These are phyloP conservation scores for Brassica incana DNA, from an alignment of 345 rosid genomes.

Conservation along the genomic window DNA sequence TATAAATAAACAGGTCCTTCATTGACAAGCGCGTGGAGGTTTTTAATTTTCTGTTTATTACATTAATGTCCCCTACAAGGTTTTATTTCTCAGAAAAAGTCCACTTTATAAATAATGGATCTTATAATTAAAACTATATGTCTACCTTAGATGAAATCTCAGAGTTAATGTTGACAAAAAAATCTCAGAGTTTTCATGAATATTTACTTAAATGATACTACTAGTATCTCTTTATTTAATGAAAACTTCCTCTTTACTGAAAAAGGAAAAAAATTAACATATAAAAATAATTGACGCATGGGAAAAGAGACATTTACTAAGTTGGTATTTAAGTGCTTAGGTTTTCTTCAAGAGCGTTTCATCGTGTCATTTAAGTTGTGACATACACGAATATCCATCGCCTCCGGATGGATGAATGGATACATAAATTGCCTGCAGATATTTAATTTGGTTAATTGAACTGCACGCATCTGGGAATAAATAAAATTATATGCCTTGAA, in stretches of 20 bases:
- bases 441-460: background rate
- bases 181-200: background rate
- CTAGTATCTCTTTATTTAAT: background rate
- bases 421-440: slow-evolving; percentile 20
- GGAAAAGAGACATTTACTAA: too few species aligned
- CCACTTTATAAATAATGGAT: background rate
- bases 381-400: slow-evolving; percentile 5
- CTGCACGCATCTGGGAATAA: background rate
- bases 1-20: slow-evolving; percentile 15
- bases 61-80: background rate
- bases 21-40: slow-evolving; percentile 21
- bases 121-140: background rate
- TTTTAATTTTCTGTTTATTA: background rate
- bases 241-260: background rate
- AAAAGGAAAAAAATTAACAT: too few species aligned
- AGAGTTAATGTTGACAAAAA: background rate
- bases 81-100: background rate
- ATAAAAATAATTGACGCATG: too few species aligned
- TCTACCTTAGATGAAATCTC: background rate
- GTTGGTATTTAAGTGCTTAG: background rate
- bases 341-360: slow-evolving; percentile 21
- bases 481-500: background rate
- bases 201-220: background rate
- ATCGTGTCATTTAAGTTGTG: slow-evolving; percentile 10
- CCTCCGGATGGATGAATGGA: background rate